These are phyloP conservation scores for Pichia sp. DNA, from an alignment of 1,139 yeast genomes.

Conservation along the genomic window DNA sequence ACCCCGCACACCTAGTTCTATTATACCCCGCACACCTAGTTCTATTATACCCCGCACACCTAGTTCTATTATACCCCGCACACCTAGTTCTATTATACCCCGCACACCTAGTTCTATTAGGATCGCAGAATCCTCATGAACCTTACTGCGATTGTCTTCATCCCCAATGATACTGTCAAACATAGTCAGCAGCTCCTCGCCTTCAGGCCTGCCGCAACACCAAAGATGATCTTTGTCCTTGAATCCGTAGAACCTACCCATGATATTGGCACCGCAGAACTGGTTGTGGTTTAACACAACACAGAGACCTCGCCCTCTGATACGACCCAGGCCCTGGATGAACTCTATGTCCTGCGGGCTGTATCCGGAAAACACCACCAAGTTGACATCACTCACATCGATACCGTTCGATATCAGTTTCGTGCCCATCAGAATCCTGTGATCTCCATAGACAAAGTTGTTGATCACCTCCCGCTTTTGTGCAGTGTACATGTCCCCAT, in stretches of 20 bases:
- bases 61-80: no score
- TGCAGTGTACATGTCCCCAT: neutral
- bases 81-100: no score
- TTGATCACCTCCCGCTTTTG: neutral
- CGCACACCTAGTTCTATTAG: no score
- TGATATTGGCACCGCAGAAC: neutral
- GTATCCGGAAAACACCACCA: neutral
- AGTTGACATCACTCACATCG: neutral
- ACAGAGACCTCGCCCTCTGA: neutral
- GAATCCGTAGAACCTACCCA: neutral
- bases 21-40: no score
- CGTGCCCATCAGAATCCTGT: neutral
- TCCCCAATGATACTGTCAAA: neutral
- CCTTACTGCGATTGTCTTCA: neutral
- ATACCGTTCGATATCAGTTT: neutral
- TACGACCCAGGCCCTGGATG: neutral
- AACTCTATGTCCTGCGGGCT: neutral
- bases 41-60: no score
- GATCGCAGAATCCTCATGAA: neutral
- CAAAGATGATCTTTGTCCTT: neutral
- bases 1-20: no score
- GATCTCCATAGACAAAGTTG: neutral
- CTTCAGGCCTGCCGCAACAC: neutral
- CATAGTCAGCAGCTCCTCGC: neutral
- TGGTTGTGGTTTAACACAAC: neutral